Conservation (phyloP, 1,284 basidiomycete genomes). For the Cryptococcus hybrid region DNA sequence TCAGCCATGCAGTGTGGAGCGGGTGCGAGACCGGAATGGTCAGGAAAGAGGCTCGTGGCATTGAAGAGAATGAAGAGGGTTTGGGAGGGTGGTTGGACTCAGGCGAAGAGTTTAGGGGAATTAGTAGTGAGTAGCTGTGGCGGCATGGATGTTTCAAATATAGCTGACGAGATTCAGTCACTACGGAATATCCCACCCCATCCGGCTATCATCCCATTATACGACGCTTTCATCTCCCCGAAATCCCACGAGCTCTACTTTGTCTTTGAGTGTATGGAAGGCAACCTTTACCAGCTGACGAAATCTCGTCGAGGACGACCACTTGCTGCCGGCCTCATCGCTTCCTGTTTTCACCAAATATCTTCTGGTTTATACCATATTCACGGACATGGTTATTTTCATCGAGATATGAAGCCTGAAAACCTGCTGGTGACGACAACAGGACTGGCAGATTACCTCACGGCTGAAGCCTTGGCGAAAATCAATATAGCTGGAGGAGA, state of each 20-base stretch:
- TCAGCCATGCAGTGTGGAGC: constrained; percentile 85
- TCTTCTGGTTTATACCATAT: constrained; percentile 89
- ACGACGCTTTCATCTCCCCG: constrained; percentile 97
- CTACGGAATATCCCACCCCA: constrained; percentile 91
- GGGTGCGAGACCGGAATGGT: constrained; percentile 84
- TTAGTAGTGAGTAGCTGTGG: constrained; percentile 66
- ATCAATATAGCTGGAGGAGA: constrained; percentile 29
- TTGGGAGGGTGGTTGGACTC: constrained; percentile 96
- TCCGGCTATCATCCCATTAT: constrained; percentile 96
- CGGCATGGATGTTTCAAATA: constrained; percentile 29
- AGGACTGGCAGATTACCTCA: constrained; percentile 90
- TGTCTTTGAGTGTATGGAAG: constrained; percentile 99
- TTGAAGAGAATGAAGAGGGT: constrained; percentile 98
- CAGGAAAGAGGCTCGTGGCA: constrained; percentile 90
- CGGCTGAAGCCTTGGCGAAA: constrained; percentile 45
- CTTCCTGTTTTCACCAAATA: constrained; percentile 93
- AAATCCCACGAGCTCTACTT: constrained; percentile 95
- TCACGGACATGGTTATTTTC: constrained; percentile 91
- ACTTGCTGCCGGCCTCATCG: constrained; percentile 90
- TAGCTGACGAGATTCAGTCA: constrained; percentile 59
- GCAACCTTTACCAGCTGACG: constrained; percentile 98
- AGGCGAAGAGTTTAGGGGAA: constrained; percentile 93
- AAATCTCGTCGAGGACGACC: constrained; percentile 92
- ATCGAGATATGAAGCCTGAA: constrained; percentile 99
- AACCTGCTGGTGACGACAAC: constrained; percentile 99